A percentile compares a stretch with the other conserved stretches of the same genome.
These are phyloP conservation scores for Claviceps arundinis DNA, from an alignment of 2,329 filamentous ascomycete genomes.

Conservation along the genomic window DNA sequence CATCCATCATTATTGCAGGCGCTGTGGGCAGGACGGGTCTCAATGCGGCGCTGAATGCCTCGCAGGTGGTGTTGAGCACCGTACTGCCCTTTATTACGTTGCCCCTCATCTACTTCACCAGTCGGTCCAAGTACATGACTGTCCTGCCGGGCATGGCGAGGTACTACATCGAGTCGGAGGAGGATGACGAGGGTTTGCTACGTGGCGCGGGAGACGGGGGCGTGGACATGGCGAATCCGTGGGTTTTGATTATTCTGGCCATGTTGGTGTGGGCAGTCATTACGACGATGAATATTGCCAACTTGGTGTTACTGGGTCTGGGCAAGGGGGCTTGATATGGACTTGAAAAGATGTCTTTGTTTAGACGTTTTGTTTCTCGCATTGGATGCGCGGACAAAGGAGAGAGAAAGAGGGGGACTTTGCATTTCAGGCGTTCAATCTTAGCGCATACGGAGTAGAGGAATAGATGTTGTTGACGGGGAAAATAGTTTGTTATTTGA, in stretches of 20 bases:
- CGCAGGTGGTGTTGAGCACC: slow-evolving; percentile 65
- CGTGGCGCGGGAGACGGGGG: slow-evolving; percentile 9
- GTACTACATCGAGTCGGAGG: slow-evolving; percentile 15
- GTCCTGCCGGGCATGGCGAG: slow-evolving; percentile 35
- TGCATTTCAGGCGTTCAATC: too few relatives aligned
- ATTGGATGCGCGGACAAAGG: too few relatives aligned
- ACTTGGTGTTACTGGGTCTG: slow-evolving; percentile 49
- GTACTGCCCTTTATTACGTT: slow-evolving; percentile 74
- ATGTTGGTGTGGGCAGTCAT: slow-evolving; percentile 60
- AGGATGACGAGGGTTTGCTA: slow-evolving; percentile 8
- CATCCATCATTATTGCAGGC: slow-evolving; percentile 70
- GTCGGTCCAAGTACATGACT: slow-evolving; percentile 67
- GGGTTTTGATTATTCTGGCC: slow-evolving; percentile 43
- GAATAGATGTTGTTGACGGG: too few relatives aligned
- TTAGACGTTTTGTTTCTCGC: too few relatives aligned
- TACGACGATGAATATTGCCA: slow-evolving; percentile 65
- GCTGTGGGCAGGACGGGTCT: slow-evolving; percentile 61
- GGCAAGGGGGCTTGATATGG: slow-evolving; percentile 8
- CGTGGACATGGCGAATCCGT: slow-evolving; percentile 59
- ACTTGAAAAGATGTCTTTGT: too few relatives aligned
- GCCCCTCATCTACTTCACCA: slow-evolving; percentile 77
- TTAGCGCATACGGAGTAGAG: too few relatives aligned
- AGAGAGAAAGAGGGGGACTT: too few relatives aligned
- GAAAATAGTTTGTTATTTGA: too few relatives aligned
- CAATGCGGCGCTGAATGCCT: slow-evolving; percentile 57